A percentile compares a stretch with the other conserved stretches of the same genome.
phyloP scores from a whole-genome alignment of 1,139 yeast species.

The Hyphopichia khmerensis region DNA sequence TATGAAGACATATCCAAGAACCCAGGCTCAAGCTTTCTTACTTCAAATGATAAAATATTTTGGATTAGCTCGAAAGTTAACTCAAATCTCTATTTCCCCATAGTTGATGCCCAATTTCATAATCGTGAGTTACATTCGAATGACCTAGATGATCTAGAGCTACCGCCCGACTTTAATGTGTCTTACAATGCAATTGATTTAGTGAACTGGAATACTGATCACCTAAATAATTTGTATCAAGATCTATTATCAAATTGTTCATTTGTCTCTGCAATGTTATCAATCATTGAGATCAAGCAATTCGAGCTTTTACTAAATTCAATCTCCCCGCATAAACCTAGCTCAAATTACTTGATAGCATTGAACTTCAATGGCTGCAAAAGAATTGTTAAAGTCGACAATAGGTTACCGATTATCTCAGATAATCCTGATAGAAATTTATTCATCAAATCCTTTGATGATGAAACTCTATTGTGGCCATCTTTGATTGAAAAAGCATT shows the following conservation, averaged over 20 bases:
- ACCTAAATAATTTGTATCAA: slow-evolving; percentile 40
- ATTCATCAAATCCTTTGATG: slow-evolving; percentile 40
- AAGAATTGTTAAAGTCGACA: slow-evolving; percentile 52
- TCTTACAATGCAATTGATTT: slow-evolving; percentile 11
- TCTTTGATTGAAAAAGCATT: slow-evolving; percentile 78
- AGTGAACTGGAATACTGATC: slow-evolving; percentile 18
- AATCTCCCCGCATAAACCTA: slow-evolving; percentile 26
- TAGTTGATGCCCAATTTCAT: slow-evolving; percentile 9
- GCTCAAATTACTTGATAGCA: slow-evolving; percentile 34
- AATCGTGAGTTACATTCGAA: slow-evolving; percentile 10
- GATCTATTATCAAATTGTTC: slow-evolving; percentile 73
- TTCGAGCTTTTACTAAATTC: slow-evolving; percentile 11
- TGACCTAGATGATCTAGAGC: neutral
- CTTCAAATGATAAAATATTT: slow-evolving; percentile 23
- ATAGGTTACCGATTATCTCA: slow-evolving; percentile 35
- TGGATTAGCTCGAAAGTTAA: slow-evolving; percentile 48
- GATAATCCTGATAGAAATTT: slow-evolving; percentile 19
- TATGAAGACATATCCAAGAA: slow-evolving; percentile 16
- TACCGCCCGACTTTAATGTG: neutral
- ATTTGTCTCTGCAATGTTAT: slow-evolving; percentile 64
- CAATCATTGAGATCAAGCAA: slow-evolving; percentile 27
- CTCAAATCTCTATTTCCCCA: slow-evolving; percentile 36
- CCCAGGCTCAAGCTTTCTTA: slow-evolving; percentile 8
- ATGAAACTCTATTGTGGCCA: slow-evolving; percentile 55
- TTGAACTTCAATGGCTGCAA: slow-evolving; percentile 57